Base-by-base conservation (phyloP, 495 filamentous ascomycete genomes). In the Annulohypoxylon stygium region DNA sequence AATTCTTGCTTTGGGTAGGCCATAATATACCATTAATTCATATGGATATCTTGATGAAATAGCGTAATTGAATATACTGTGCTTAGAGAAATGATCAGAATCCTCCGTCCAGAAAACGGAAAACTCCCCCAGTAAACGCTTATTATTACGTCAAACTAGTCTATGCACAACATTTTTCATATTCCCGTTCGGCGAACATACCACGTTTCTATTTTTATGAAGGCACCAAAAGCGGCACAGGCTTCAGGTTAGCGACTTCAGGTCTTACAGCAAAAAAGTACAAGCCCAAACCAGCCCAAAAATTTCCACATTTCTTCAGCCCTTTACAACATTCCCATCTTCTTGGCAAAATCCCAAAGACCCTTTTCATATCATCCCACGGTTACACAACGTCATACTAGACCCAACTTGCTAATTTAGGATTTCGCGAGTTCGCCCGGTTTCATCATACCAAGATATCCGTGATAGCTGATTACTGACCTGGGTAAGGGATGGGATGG, bases 331-430 rank as follows among this genome's bases (percentile, higher is more conserved):
- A 3, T 6, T 30, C 30, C 3, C 30, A 30, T 1, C 61, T 43
- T 43, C 68, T 71, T 71, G 68, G 68, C 61, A 71, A 71, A 67
- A 61, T 61, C 50, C 62, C 47, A 39, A 60, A 60, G 63, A 61
- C 61, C 63, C 57, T 57, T 65, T 45, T 57, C 55, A 61, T 48
- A 47, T 67, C 57, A 11, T 62, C 33, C 20, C 20, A 50, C 33
- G 39, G 69, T 51, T 54, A 16, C 54, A 65, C 61, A 25, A 71
- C 68, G 68, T 71, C 68, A 71, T 71, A 54, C 45, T 16, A 47
- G 18, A 18, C 43, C 43, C 20, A 20, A 47, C 43, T 62, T 37
- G 54, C 12, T 11, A 45, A 14, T 47, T 37, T 10, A 36, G 20
- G 25, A 25, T 4, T 16, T 47, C 7, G 23, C 8, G 9, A 43